Conservation (phyloP, 352 stramenopile genomes). For the Blastocystis sp. region DNA sequence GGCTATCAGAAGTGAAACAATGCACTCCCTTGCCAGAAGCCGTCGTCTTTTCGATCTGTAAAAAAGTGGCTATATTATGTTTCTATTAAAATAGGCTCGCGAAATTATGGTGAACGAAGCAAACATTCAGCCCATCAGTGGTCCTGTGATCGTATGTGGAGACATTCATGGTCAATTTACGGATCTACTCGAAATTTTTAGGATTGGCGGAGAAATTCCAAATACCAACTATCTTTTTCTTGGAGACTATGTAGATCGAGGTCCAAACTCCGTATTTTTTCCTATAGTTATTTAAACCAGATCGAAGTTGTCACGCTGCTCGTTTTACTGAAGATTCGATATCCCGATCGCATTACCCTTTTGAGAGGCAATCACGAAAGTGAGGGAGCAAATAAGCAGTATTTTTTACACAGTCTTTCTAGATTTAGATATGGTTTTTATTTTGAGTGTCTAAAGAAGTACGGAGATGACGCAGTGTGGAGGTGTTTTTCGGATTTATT, state of each 20-base stretch:
- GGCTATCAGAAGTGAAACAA: constrained; percentile 84
- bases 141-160: constrained; percentile 92
- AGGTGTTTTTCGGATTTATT: constrained; percentile 90
- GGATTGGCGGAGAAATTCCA: constrained; percentile 77
- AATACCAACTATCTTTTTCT: constrained; percentile 97
- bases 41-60: constrained; percentile 87
- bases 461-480: constrained; percentile 96
- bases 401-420: not conserved
- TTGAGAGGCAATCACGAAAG: constrained; percentile 87
- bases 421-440: constrained; percentile 87
- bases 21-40: constrained; percentile 87
- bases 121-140: constrained; percentile 90
- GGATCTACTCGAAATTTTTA: constrained; percentile 92
- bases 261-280: constrained; percentile 83
- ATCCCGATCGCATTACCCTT: constrained; percentile 82
- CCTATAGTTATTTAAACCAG: constrained; percentile 54
- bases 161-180: constrained; percentile 95
- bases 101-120: constrained; percentile 92
- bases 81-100: constrained; percentile 72
- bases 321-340: constrained; percentile 85
- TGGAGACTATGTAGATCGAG: constrained; percentile 96
- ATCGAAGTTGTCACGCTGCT: constrained; percentile 83
- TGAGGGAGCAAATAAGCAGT: constrained; percentile 86
- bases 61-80: constrained; percentile 69
- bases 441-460: constrained; percentile 96